Percentiles rank a stretch among this genome's conserved stretches.
Evolutionary conservation across 2,329 filamentous ascomycete genomes (phyloP).

Genomic region (Anthostomella pinea): DNA sequence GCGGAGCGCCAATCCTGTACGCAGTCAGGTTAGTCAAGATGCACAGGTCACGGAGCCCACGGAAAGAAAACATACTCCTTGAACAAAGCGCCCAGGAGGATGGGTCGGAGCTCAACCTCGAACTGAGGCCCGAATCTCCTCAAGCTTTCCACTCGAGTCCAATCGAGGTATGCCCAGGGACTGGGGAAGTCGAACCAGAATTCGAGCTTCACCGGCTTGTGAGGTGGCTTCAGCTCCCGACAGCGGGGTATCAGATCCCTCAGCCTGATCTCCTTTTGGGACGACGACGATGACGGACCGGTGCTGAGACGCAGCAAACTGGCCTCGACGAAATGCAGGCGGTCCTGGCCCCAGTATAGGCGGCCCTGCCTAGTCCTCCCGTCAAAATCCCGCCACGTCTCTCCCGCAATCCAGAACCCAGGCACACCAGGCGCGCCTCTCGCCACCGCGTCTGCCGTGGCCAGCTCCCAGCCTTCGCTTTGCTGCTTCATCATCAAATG

Average conservation of each 20-base stretch:
- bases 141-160: conserved; percentile 5
- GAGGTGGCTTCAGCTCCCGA: conserved; percentile 1
- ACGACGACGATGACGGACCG: background rate
- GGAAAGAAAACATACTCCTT: conserved; percentile 5
- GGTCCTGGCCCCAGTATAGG: conserved; percentile 11
- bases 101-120: conserved; percentile 5
- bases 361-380: background rate
- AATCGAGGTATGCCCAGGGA: conserved; percentile 12
- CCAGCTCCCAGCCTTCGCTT: conserved; percentile 1
- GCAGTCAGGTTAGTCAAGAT: background rate
- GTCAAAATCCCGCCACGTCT: background rate
- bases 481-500: conserved; percentile 1
- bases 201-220: conserved; percentile 6
- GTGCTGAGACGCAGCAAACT: conserved; percentile 2
- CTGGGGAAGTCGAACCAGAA: conserved; percentile 13
- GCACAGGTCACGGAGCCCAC: too few species aligned
- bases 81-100: conserved; percentile 10
- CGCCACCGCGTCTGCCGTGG: conserved; percentile 4
- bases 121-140: conserved; percentile 7
- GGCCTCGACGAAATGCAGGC: conserved; percentile 8
- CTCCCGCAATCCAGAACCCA: conserved; percentile 7
- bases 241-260: conserved; percentile 6
- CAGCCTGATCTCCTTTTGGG: background rate
- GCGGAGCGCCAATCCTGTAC: conserved; percentile 7
- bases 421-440: conserved; percentile 7